Conservation (phyloP, 306 rosid species). For the Rosa lucieae region DNA sequence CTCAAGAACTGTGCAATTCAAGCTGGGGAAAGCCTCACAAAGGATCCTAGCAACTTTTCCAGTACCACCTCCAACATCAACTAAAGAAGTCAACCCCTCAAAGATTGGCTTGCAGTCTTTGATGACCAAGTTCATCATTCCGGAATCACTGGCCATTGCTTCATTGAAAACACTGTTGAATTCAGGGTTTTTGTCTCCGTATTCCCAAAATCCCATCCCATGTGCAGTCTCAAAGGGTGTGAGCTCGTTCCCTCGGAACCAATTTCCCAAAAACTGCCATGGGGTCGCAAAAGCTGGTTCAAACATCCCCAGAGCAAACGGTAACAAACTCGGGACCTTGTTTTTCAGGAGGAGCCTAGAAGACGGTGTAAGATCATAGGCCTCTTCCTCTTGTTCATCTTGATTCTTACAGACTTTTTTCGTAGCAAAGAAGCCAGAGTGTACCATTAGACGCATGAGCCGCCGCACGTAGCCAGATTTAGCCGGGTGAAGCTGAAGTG, state of each 20-base stretch:
- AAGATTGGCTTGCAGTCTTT: slow-evolving; percentile 40
- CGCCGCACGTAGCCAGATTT: slow-evolving; percentile 22
- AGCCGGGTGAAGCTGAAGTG: slow-evolving; percentile 37
- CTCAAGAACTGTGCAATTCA: slow-evolving; percentile 52
- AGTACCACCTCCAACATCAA: slow-evolving; percentile 46
- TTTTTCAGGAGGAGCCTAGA: slow-evolving; percentile 44
- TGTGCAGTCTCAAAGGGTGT: slow-evolving; percentile 32
- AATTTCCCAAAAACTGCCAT: slow-evolving; percentile 30
- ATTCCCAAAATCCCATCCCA: slow-evolving; percentile 41
- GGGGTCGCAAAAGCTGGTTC: slow-evolving; percentile 11
- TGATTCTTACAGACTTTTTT: slow-evolving; percentile 8
- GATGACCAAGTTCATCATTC: slow-evolving; percentile 38
- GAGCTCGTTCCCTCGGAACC: slow-evolving; percentile 33
- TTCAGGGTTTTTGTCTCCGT: slow-evolving; percentile 18
- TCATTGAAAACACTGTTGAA: slow-evolving; percentile 21
- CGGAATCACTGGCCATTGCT: slow-evolving; percentile 49
- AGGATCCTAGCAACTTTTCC: slow-evolving; percentile 35
- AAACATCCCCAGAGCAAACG: slow-evolving; percentile 5
- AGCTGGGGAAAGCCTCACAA: slow-evolving; percentile 38
- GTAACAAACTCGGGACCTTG: slow-evolving; percentile 20
- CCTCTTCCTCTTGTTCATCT: slow-evolving; percentile 16
- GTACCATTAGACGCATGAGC: slow-evolving; percentile 43
- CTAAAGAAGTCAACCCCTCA: slow-evolving; percentile 38
- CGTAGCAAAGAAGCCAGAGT: slow-evolving; percentile 36
- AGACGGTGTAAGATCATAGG: slow-evolving; percentile 42